Base-by-base conservation (phyloP, 164 flowering plant genomes). In the Vitis rupestris region DNA sequence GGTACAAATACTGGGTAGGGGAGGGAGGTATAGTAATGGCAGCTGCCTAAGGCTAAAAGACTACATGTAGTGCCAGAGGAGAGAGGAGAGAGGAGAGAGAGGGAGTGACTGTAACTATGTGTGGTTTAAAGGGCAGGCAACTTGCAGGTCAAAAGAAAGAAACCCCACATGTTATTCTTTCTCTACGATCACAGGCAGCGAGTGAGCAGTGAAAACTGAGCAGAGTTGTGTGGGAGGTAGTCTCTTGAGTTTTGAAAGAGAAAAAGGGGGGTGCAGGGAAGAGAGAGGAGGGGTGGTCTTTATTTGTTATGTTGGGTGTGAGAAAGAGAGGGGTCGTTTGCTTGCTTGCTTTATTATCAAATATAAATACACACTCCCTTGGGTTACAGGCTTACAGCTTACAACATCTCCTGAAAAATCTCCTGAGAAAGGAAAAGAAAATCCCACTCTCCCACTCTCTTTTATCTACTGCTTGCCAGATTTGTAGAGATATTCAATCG, bases 401-500 rank as follows among this genome's bases (percentile, higher is more conserved):
- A n/a, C 56, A 53, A 53, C 48, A 27, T 49, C 56, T 16, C 48
- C 54, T 68, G 31, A 1, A 10, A 59, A 27, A 65, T 11, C 10
- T 3, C 9, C 15, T 50, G 52, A 65, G 10, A 66, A 52, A 62
- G 44, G 19, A 61, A 62, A 61, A 47, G 12, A 30, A 56, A 47
- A 17, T 10, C n/a, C 44, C 10, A 55, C 56, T 58, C 69, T 9
- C 10, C 12, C 56, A 11, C 29, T 14, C 47, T 15, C 13, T 51
- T 44, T 31, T 59, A 1, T 55, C 1, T 19, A 15, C 44, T 5
- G 57, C 49, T 61, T 72, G 65, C 17, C 72, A 74, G 77, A 82
- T 82, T 74, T 78, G 76, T 63, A 64, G 78, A 78, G 70, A 75
- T 78, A 64, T 73, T 59, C 57, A 78, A 78, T 79, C 80, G 80